Base-by-base conservation (phyloP, 306 rosid species). In the Hippophae rhamnoides region DNA sequence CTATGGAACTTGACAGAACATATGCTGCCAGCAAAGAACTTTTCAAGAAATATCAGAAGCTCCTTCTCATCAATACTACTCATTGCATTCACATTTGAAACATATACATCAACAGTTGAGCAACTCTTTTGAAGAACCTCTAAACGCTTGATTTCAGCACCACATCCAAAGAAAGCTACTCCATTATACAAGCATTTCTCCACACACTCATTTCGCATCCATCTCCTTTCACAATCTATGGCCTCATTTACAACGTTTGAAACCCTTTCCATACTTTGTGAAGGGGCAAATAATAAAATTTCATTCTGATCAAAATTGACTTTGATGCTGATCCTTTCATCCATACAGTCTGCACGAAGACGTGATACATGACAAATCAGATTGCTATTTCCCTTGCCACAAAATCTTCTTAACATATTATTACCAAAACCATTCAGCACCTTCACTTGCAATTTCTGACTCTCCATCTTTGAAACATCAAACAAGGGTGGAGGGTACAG, bases 61-160 rank as follows among this genome's bases (percentile, higher is more conserved):
- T 88, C 88, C 73, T 84, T 92, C 47, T 85, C 96, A 25, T 73
- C 82, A 65, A 76, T 56, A 58, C 65, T 72, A 62, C 69, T 81
- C 74, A 82, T 56, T 56, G 72, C 74, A 62, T 64, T 82, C 41
- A 68, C 56, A 66, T 86, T 76, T 45, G 89, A 68, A 76, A 70
- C 80, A 68, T 40, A 66, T 52, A 88, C 74, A 58, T 92, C 89
- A 69, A 92, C 82, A 64, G 86, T 80, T 81, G 86, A 76, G 69
- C 65, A 85, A 63, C 82, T 81, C 66, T 86, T 87, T 55, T 75
- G 83, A 78, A 31, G 38, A 31, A 86, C 86, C 72, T 92, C 96
- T 77, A 92, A 69, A 80, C 88, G 93, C 83, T 79, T 88, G 79
- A 92, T 86, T 80, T 75, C 82, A 54, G 84, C 99, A 71, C 99